phyloP scores from a whole-genome alignment of 2,329 filamentous ascomycete species.

The Dactylonectria estremocensis region DNA sequence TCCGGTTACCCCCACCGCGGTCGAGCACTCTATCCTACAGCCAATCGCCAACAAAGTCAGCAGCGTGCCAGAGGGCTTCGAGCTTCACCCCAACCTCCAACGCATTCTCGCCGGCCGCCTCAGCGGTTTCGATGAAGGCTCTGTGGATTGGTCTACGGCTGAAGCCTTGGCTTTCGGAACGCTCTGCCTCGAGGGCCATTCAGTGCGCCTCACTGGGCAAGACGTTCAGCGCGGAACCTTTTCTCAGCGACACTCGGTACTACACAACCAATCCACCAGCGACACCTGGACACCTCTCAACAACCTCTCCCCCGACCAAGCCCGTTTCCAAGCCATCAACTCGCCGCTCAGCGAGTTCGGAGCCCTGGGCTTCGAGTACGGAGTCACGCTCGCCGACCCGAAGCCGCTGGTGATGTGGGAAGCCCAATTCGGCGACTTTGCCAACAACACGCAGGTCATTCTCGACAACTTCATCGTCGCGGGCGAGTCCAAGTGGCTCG shows the following conservation, averaged over 20 bases:
- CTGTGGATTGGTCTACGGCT: constrained; percentile 96
- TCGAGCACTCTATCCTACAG: constrained; percentile 79
- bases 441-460: constrained; percentile 98
- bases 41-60: constrained; percentile 87
- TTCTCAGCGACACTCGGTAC: constrained; percentile 95
- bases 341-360: constrained; percentile 83
- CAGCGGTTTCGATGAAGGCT: constrained; percentile 90
- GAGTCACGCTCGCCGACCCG: constrained; percentile 95
- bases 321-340: constrained; percentile 95
- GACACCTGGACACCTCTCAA: constrained; percentile 92
- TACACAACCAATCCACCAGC: constrained; percentile 96
- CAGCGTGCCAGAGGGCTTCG: constrained; percentile 84
- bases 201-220: constrained; percentile 96
- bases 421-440: constrained; percentile 99
- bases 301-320: constrained; percentile 89
- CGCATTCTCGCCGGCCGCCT: constrained; percentile 90
- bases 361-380: constrained; percentile 96
- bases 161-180: constrained; percentile 95
- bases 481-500: constrained; percentile 97
- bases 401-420: constrained; percentile 99
- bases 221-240: constrained; percentile 99
- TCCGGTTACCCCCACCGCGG: constrained; percentile 87
- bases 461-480: constrained; percentile 98
- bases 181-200: constrained; percentile 90
- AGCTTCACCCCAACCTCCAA: constrained; percentile 93